Evolutionary conservation across 345 rosid species (phyloP).

Genomic region (Camelina laxa): DNA sequence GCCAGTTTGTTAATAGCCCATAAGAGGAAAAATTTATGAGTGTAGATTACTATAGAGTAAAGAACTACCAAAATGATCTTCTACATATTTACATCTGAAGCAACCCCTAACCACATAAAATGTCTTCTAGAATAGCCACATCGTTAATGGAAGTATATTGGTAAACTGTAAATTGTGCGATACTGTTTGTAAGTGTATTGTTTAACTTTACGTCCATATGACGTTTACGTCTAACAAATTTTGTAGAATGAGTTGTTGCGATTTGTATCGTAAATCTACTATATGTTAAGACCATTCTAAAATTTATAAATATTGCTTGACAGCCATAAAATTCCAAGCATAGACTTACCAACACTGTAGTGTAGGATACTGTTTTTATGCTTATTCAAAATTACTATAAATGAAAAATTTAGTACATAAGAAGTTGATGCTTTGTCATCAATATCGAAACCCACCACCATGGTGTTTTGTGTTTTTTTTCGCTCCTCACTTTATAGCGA

Average conservation of each 20-base stretch:
- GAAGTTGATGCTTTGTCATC: conserved; percentile 42
- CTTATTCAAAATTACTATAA: conserved; percentile 3
- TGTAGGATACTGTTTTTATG: not conserved
- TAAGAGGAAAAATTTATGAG: not conserved
- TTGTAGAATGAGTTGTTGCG: not conserved
- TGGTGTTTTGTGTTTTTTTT: conserved; percentile 13
- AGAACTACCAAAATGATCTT: conserved; percentile 17
- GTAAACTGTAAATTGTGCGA: not conserved
- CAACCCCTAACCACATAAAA: conserved; percentile 3
- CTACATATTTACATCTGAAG: conserved; percentile 14
- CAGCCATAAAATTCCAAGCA: not conserved
- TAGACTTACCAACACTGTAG: not conserved
- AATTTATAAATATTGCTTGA: not conserved
- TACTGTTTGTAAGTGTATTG: not conserved
- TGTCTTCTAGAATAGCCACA: conserved; percentile 14
- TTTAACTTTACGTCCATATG: not conserved
- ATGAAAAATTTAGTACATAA: not conserved
- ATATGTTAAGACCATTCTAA: not conserved
- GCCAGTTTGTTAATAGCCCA: not conserved
- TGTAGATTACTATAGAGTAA: conserved; percentile 11
- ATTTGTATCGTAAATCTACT: not conserved
- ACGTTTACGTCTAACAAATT: not conserved
- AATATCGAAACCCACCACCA: conserved; percentile 15
- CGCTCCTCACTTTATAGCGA: conserved; percentile 20
- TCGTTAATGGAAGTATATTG: not conserved